Percentiles rank a stretch among this genome's conserved stretches.
Evolutionary conservation across 768 basidiomycete genomes (phyloP).

Genomic region (Antrodiella citrinella): DNA sequence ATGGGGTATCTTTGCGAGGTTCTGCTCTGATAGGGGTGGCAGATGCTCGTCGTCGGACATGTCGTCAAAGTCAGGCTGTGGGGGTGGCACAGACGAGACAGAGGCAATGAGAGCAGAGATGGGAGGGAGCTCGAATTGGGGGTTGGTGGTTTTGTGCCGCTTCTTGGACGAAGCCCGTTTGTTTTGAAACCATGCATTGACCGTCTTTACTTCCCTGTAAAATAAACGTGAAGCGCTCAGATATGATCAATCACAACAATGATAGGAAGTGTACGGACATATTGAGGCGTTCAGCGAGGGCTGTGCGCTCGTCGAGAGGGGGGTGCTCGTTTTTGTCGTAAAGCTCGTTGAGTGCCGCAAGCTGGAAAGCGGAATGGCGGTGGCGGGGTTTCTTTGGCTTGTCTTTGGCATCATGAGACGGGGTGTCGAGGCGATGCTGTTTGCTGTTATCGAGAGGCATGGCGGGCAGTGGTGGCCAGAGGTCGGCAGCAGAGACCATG

Average conservation of each 20-base stretch:
- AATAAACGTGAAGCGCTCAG: constrained; percentile 9
- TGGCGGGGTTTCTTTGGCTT: constrained; percentile 72
- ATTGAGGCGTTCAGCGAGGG: constrained; percentile 63
- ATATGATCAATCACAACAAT: constrained; percentile 7
- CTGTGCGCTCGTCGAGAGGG: constrained; percentile 54
- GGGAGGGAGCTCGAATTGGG: constrained; percentile 27
- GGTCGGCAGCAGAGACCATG: constrained; percentile 10
- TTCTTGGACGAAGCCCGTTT: constrained; percentile 81
- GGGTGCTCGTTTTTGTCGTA: constrained; percentile 75
- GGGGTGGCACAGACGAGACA: constrained; percentile 26
- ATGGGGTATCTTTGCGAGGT: constrained; percentile 14
- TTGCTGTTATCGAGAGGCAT: constrained; percentile 17
- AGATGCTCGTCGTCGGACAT: constrained; percentile 37
- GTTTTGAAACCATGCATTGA: constrained; percentile 84
- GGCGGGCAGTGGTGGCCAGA: constrained; percentile 16
- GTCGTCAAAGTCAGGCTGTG: constrained; percentile 35
- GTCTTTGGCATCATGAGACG: constrained; percentile 25
- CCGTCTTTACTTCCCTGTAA: constrained; percentile 73
- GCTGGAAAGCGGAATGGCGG: constrained; percentile 64
- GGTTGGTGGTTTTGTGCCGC: constrained; percentile 33
- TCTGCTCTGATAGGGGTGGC: constrained; percentile 17
- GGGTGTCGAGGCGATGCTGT: constrained; percentile 13
- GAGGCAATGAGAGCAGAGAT: constrained; percentile 35
- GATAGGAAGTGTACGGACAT: constrained; percentile 46
- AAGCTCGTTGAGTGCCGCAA: constrained; percentile 70